Conservation (phyloP, 192 early-diverging fungal genomes). For the Coemansia sp. region DNA sequence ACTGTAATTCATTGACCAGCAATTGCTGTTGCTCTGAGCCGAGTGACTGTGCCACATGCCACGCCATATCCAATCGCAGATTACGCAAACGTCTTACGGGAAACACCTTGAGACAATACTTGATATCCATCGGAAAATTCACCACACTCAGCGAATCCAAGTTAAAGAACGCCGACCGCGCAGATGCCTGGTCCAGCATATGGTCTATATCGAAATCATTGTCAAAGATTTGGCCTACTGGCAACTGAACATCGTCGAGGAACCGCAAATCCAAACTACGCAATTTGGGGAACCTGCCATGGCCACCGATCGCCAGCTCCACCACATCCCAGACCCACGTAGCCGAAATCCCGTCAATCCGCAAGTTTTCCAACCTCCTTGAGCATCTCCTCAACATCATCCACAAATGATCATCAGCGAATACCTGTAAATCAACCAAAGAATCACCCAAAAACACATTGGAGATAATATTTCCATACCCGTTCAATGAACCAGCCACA, state of each 20-base stretch:
- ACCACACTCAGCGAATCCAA: not conserved
- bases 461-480: not conserved
- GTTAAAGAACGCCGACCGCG: not conserved
- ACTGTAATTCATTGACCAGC: not conserved
- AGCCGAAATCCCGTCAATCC: slow-evolving; percentile 9
- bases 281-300: slow-evolving; percentile 8
- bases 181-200: not conserved
- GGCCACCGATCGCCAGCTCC: not conserved
- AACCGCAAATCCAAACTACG: slow-evolving; percentile 3
- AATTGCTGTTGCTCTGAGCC: not conserved
- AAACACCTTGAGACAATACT: not conserved
- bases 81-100: not conserved
- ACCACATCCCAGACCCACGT: slow-evolving; percentile 5
- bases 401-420: not conserved
- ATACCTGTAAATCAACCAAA: not conserved
- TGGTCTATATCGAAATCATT: too few species aligned
- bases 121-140: not conserved
- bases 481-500: too few species aligned
- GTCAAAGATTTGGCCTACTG: not conserved
- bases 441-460: not conserved
- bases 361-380: not conserved
- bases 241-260: not conserved
- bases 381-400: not conserved
- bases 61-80: not conserved
- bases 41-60: not conserved